Evolutionary conservation across 78 protist genomes (phyloP).

Genomic region (Monocercomonoides exilis): DNA sequence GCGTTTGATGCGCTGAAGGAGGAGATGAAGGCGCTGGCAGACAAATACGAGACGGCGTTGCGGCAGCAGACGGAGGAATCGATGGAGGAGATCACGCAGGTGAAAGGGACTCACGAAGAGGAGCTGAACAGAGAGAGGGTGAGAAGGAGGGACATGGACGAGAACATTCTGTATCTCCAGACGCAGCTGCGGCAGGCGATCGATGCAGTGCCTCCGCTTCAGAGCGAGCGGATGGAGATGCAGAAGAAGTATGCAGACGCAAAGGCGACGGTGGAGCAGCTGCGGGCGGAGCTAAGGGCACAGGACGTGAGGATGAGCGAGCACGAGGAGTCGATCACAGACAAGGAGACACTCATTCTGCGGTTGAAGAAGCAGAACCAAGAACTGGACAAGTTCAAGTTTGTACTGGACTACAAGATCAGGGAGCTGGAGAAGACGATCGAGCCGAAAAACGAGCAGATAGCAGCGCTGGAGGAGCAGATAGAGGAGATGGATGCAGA

Average conservation of each 20-base stretch:
- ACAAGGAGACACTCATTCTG: not conserved
- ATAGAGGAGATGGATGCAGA: not conserved
- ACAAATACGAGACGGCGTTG: not conserved
- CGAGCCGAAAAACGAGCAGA: not conserved
- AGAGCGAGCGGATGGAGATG: too few species aligned
- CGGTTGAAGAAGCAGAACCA: constrained; percentile 1
- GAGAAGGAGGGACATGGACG: too few species aligned
- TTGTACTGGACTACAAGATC: not conserved
- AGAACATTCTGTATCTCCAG: too few species aligned
- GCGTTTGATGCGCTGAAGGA: not conserved
- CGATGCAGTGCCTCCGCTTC: too few species aligned
- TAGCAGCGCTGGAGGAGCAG: not conserved
- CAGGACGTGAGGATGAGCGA: too few species aligned
- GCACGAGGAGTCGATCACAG: not conserved
- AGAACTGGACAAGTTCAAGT: not conserved
- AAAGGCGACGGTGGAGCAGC: too few species aligned
- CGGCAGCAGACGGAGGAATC: not conserved
- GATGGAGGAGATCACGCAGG: not conserved
- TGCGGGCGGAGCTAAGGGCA: too few species aligned
- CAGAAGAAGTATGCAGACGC: too few species aligned
- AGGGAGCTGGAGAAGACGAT: not conserved
- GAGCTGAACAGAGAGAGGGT: too few species aligned
- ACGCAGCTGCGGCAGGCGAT: too few species aligned
- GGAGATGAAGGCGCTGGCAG: not conserved
- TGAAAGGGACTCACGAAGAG: too few species aligned